Percentiles rank a stretch among this genome's conserved stretches.
phyloP scores from a whole-genome alignment of 139 green algal genomes.

The Yamagishiella unicocca region DNA sequence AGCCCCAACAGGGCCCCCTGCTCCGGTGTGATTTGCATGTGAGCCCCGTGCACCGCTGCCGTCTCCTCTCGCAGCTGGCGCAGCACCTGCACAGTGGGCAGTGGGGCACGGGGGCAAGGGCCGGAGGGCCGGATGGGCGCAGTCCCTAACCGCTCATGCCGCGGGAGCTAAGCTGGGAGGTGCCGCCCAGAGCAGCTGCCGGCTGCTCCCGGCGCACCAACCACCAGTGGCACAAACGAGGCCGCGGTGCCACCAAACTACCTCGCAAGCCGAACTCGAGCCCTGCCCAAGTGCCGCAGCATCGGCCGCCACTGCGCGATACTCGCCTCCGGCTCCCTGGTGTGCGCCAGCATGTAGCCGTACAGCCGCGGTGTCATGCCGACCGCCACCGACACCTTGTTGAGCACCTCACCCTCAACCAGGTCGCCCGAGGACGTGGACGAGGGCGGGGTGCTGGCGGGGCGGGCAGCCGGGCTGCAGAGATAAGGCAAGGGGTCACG shows the following conservation, averaged over 20 bases:
- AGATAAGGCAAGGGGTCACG: too few relatives aligned
- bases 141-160: too few relatives aligned
- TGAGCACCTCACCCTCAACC: slow-evolving; percentile 42
- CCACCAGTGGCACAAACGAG: too few relatives aligned
- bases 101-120: not conserved
- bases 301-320: not conserved
- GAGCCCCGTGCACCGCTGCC: slow-evolving; percentile 58
- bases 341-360: slow-evolving; percentile 75
- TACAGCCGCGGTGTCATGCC: slow-evolving; percentile 64
- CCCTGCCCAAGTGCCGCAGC: too few relatives aligned
- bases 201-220: too few relatives aligned
- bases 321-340: slow-evolving; percentile 61
- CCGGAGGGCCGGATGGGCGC: not conserved
- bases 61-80: slow-evolving; percentile 75
- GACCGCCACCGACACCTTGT: slow-evolving; percentile 49
- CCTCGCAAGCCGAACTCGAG: too few relatives aligned
- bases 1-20: slow-evolving; percentile 85
- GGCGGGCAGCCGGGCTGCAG: too few relatives aligned
- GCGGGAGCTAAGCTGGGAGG: too few relatives aligned
- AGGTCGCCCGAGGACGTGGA: not conserved
- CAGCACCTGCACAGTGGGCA: slow-evolving; percentile 55
- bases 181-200: too few relatives aligned
- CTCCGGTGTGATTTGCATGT: slow-evolving; percentile 87
- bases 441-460: not conserved
- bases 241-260: too few relatives aligned